Base-by-base conservation (phyloP, 441 rosid genomes). In the Biscutella laevigata region DNA sequence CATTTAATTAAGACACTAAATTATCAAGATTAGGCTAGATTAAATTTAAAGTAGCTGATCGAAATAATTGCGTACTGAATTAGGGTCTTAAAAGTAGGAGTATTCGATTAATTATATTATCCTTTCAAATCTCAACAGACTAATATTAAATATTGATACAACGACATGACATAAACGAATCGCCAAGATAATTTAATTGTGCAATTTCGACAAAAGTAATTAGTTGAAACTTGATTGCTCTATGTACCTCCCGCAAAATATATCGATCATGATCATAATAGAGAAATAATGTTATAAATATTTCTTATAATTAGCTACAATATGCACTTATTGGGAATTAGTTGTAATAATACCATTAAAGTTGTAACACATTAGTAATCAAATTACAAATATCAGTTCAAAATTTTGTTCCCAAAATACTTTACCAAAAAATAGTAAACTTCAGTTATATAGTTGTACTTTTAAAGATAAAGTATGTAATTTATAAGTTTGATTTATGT, bases 141-240 rank as follows among this genome's bases (percentile, higher is more conserved):
- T 30, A n/a, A 9, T 27, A 14, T 27, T 17, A 22, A 58, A 58
- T 21, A n/a, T 25, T 25, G 26, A 38, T 30, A 36, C 63, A 38
- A 16, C 44, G 35, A 45, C 13, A 26, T 39, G 30, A 41, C 22
- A 17, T 26, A 54, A 16, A 53, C 35, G 46, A n/a, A 57, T 11
- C 36, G 26, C 15, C 22, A 26, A 46, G 12, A 19, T 46, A 36
- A 24, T 36, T 47, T 16, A 19, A 28, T 42, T 42, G 37, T 26
- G 13, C 32, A 44, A 47, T 35, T 24, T 19, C 51, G n/a, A 24
- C 62, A 62, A 13, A 17, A 39, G 33, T 10, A 55, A 33, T 30
- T 55, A 55, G 54, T 38, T 54, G 43, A 39, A 54, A 46, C 50
- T 54, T 63, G 22, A 63, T 46, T 38, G 30, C 25, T n/a, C n/a